Evolutionary conservation across 1,284 basidiomycete genomes (phyloP).

Genomic region (Cronartium ribicola): DNA sequence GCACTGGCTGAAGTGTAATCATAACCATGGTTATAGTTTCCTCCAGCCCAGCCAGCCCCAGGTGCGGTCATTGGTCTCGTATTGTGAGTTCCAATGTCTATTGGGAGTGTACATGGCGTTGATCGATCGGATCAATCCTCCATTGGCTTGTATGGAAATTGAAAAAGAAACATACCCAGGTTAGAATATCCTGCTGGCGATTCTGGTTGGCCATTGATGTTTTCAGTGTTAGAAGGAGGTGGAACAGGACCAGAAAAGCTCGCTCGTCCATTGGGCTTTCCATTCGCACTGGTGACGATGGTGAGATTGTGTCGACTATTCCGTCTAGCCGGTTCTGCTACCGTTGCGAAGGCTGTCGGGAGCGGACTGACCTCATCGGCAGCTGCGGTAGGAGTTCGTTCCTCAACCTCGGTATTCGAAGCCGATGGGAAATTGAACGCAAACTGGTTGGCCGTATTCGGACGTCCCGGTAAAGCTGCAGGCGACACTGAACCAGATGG

Average conservation of each 20-base stretch:
- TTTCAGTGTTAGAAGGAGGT: neutral
- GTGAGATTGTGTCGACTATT: slow-evolving; percentile 4
- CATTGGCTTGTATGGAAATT: neutral
- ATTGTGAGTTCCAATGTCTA: slow-evolving; percentile 17
- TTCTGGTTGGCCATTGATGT: too few relatives aligned
- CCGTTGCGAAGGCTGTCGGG: slow-evolving; percentile 5
- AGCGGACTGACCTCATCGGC: neutral
- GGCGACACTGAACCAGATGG: neutral
- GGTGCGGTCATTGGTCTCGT: slow-evolving; percentile 37
- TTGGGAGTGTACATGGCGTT: neutral
- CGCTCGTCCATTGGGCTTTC: neutral
- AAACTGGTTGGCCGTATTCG: slow-evolving; percentile 2
- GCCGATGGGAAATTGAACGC: neutral
- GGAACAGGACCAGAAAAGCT: neutral
- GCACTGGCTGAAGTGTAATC: slow-evolving; percentile 21
- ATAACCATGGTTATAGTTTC: slow-evolving; percentile 14
- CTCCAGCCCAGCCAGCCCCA: slow-evolving; percentile 24
- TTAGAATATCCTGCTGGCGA: neutral
- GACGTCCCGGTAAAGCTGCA: neutral
- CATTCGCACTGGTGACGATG: neutral
- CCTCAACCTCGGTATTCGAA: neutral
- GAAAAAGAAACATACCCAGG: neutral
- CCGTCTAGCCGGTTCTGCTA: neutral
- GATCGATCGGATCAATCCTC: neutral
- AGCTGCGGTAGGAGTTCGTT: neutral